These are phyloP conservation scores for Calonectria fujianensis DNA, from an alignment of 2,329 filamentous ascomycete species.

Conservation along the genomic window DNA sequence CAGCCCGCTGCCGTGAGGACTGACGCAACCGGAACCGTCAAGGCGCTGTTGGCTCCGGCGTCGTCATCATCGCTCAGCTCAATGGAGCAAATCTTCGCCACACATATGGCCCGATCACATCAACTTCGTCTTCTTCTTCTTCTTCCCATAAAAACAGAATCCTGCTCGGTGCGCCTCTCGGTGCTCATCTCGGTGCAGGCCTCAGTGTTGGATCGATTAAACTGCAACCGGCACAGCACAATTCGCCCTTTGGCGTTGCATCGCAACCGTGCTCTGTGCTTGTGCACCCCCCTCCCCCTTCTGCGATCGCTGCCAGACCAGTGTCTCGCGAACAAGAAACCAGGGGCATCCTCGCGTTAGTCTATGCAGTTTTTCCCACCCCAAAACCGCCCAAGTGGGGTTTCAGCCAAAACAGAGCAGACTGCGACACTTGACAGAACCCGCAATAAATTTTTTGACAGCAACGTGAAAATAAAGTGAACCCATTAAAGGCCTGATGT, in stretches of 20 bases:
- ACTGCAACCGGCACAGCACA: constrained; percentile 12
- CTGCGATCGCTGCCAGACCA: constrained; percentile 50
- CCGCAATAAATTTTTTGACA: constrained; percentile 28
- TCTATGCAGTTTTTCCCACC: constrained; percentile 24
- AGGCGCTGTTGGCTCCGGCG: constrained; percentile 17
- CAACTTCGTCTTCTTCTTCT: not conserved
- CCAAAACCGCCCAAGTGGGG: constrained; percentile 38
- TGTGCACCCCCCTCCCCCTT: constrained; percentile 17
- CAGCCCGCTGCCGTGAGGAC: constrained; percentile 15
- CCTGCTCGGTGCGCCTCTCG: not conserved
- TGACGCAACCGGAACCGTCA: constrained; percentile 13
- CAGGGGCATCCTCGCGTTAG: constrained; percentile 36
- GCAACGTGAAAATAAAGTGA: constrained; percentile 9
- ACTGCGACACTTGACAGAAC: constrained; percentile 23
- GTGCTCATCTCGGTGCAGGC: not conserved
- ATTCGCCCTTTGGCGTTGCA: not conserved
- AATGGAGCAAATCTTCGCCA: not conserved
- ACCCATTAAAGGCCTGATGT: not conserved
- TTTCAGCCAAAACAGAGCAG: not conserved
- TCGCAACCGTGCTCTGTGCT: constrained; percentile 1
- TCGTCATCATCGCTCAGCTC: constrained; percentile 3
- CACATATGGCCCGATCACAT: not conserved
- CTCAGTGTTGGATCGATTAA: not conserved
- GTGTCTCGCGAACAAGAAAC: constrained; percentile 49
- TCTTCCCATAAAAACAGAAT: not conserved